Evolutionary conservation across 139 green algal species (phyloP).

Genomic region (Tetraselmis chui): DNA sequence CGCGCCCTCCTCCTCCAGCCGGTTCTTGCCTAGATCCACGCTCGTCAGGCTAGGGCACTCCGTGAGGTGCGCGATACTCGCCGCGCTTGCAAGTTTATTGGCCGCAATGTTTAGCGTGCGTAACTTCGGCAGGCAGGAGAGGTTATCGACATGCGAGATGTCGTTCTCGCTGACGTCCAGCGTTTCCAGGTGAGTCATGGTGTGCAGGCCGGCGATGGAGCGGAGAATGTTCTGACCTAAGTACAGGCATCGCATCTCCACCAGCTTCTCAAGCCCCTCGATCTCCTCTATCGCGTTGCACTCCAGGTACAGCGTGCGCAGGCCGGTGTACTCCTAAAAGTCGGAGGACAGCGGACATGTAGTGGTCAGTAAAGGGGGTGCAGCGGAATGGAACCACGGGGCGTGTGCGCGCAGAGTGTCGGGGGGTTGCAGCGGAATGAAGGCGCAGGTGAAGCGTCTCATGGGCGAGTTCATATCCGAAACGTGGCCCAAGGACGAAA

Average conservation of each 20-base stretch:
- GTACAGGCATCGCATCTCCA: slow-evolving; percentile 57
- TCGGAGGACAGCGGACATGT: neutral
- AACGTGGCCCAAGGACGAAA: too few species aligned
- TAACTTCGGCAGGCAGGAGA: slow-evolving; percentile 37
- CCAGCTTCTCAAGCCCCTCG: slow-evolving; percentile 39
- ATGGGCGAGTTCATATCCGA: too few species aligned
- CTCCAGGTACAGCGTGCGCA: slow-evolving; percentile 68
- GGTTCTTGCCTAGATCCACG: slow-evolving; percentile 49
- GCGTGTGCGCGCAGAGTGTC: too few species aligned
- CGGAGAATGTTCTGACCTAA: slow-evolving; percentile 57
- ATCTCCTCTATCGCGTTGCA: slow-evolving; percentile 59
- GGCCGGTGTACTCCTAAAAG: slow-evolving; percentile 58
- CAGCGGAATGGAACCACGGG: too few species aligned
- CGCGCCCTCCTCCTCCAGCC: slow-evolving; percentile 28
- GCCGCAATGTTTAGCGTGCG: slow-evolving; percentile 38
- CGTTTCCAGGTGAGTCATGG: slow-evolving; percentile 38
- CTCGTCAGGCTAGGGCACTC: slow-evolving; percentile 32
- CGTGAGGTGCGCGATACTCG: slow-evolving; percentile 33
- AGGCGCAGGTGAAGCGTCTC: too few species aligned
- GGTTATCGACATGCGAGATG: slow-evolving; percentile 31
- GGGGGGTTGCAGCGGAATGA: too few species aligned
- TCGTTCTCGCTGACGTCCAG: slow-evolving; percentile 63
- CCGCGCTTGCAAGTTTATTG: slow-evolving; percentile 40
- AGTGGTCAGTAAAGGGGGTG: too few species aligned
- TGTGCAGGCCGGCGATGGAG: slow-evolving; percentile 28